Evolutionary conservation across 108 stramenopile species (phyloP).

Genomic region (Schizochytrium sp.): DNA sequence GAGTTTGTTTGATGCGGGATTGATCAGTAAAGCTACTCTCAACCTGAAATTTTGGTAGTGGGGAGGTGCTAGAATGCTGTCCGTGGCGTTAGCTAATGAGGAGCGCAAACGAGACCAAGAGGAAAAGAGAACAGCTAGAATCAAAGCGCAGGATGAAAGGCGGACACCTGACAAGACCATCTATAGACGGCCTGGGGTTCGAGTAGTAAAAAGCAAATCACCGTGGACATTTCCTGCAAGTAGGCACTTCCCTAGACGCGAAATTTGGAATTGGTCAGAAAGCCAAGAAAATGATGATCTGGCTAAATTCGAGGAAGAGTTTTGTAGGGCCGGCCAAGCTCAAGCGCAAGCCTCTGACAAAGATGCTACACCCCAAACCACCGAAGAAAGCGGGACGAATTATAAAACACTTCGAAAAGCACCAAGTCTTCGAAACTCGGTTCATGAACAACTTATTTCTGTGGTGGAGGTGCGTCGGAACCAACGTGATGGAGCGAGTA

Average conservation of each 20-base stretch:
- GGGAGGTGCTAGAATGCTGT: no score
- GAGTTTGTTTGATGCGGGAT: no score
- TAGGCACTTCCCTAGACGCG: background rate
- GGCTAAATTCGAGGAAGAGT: background rate
- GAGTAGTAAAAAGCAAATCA: background rate
- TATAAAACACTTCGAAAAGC: background rate
- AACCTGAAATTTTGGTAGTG: no score
- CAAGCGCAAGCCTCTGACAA: background rate
- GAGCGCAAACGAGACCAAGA: no score
- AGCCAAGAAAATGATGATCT: background rate
- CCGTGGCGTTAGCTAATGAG: no score
- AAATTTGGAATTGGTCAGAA: conserved; percentile 1
- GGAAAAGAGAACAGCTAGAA: no score
- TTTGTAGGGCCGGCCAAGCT: background rate
- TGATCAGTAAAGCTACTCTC: no score
- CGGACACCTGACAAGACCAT: no score
- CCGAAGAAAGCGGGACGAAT: background rate
- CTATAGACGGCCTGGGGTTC: background rate
- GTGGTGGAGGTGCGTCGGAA: background rate
- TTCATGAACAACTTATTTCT: background rate
- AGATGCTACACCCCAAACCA: background rate
- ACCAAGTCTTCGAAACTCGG: background rate
- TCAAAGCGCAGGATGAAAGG: no score
- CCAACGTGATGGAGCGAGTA: background rate
- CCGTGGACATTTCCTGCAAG: conserved; percentile 6